Conservation (phyloP, 768 basidiomycete genomes). For the Lactarius tabidus region DNA sequence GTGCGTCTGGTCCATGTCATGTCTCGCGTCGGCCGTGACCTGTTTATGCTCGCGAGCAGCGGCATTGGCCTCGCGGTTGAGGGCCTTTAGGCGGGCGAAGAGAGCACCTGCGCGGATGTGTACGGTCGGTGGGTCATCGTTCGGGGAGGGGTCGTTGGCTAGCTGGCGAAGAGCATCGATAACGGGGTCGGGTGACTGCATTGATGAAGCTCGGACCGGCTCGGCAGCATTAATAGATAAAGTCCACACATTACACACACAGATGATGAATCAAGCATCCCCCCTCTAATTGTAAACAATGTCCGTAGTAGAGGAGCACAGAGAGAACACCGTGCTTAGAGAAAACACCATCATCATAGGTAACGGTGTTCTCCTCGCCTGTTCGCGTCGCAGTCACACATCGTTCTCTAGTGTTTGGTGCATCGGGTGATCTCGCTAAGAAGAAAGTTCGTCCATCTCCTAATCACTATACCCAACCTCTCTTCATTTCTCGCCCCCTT, state of each 20-base stretch:
- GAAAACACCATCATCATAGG: conserved; percentile 90
- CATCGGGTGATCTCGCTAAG: conserved; percentile 97
- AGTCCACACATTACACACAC: background rate
- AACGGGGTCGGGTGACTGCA: conserved; percentile 43
- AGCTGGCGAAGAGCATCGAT: conserved; percentile 62
- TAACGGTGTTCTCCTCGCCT: conserved; percentile 32
- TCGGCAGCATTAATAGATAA: background rate
- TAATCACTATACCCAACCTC: background rate
- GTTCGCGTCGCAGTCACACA: conserved; percentile 10
- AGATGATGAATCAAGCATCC: background rate
- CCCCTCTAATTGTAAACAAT: conserved; percentile 44
- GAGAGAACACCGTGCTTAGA: conserved; percentile 84
- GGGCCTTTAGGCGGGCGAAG: conserved; percentile 71
- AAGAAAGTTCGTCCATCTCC: conserved; percentile 67
- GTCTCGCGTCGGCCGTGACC: conserved; percentile 66
- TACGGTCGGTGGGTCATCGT: conserved; percentile 47
- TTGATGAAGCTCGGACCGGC: background rate
- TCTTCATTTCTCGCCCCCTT: background rate
- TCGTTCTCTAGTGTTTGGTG: conserved; percentile 70
- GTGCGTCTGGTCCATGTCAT: conserved; percentile 88
- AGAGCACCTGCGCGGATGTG: conserved; percentile 71
- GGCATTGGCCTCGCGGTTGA: conserved; percentile 70
- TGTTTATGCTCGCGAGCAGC: conserved; percentile 69
- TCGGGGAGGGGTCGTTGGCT: conserved; percentile 43
- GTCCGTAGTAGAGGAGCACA: conserved; percentile 66